Evolutionary conservation across 257 asterid genomes (phyloP), one percentile per base, ranked within the genome.

Genomic region (Solanum phureja): DNA sequence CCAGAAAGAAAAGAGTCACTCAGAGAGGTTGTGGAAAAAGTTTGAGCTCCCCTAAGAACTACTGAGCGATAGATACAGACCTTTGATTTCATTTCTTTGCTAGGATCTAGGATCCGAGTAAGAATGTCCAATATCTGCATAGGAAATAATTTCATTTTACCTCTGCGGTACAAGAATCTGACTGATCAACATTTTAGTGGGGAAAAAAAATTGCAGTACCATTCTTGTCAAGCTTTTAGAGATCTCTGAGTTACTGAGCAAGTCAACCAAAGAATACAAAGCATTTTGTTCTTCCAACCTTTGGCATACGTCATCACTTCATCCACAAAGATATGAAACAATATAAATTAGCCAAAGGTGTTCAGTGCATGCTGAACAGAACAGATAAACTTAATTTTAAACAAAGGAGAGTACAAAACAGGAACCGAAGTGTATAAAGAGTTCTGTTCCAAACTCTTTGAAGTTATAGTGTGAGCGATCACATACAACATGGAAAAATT

Each of bases 81-180:
- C 96, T 93, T 90, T 77, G 93, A 89, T 90, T 92, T 96, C 92
- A 93, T 89, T 87, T 93, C 98, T 92, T 90, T 94, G 93, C 91
- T 90, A 81, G 98, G 98, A 91, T 94, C 98, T 83, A 95, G 90
- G 90, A 96, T 93, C 91, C 94, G 97, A 89, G 95, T 83, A 84
- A 96, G 96, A 90, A 96, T 93, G 86, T 92, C 93, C 64, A 96
- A 88, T 87, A 94, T 91, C 99, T 95, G 98, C 95, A 89, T 42
- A 44, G 24, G 40, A 79, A 79, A 46, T 11, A 79, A 44, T 8
- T 27, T 79, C 66, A 16, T 44, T 79, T 79, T 79, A 79, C 85
- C 58, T 44, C 66, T 44, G 85, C 49, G 38, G 24, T 44, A 46
- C 66, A 44, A 79, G 85, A 79, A 44, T 46, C 13, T 79, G 85